Evolutionary conservation across 805 yeast genomes (phyloP).

Genomic region (Alloascoidea hylecoeti): DNA sequence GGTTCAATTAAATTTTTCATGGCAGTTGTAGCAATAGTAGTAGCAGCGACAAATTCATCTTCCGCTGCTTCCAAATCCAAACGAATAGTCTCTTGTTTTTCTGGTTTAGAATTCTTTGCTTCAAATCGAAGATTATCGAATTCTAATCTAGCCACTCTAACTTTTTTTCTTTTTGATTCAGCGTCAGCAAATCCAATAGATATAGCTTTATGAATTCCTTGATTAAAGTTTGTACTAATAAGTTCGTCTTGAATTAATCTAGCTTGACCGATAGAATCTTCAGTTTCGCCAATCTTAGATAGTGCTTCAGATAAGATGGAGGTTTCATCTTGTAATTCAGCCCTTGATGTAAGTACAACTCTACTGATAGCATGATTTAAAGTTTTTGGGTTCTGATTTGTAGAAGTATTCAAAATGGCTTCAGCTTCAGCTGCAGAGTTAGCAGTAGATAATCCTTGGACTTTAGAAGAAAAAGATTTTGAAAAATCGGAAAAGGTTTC

Average conservation of each 20-base stretch:
- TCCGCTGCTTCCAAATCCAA: slow-evolving; percentile 73
- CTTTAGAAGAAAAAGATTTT: slow-evolving; percentile 47
- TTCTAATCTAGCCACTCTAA: slow-evolving; percentile 62
- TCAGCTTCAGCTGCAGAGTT: slow-evolving; percentile 75
- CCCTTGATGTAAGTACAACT: slow-evolving; percentile 45
- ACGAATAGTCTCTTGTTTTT: slow-evolving; percentile 59
- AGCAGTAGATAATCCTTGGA: slow-evolving; percentile 56
- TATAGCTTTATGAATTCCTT: slow-evolving; percentile 47
- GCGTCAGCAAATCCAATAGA: slow-evolving; percentile 48
- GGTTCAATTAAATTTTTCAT: slow-evolving; percentile 71
- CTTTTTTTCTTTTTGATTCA: slow-evolving; percentile 53
- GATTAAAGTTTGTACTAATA: slow-evolving; percentile 56
- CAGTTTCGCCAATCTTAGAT: slow-evolving; percentile 51
- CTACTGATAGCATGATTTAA: slow-evolving; percentile 71
- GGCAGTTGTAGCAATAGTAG: slow-evolving; percentile 72
- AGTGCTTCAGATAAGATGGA: slow-evolving; percentile 49
- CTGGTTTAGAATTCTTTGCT: slow-evolving; percentile 36
- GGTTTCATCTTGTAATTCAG: slow-evolving; percentile 23
- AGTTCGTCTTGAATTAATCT: slow-evolving; percentile 71
- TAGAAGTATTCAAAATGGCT: slow-evolving; percentile 43
- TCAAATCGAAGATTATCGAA: slow-evolving; percentile 66
- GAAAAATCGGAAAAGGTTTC: slow-evolving; percentile 70
- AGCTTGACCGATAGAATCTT: slow-evolving; percentile 68
- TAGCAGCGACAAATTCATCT: slow-evolving; percentile 81
- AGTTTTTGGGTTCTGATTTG: slow-evolving; percentile 54